A percentile compares a stretch with the other conserved stretches of the same genome.
Evolutionary conservation across 805 yeast genomes (phyloP).

Genomic region (Ogataea populi-albae): DNA sequence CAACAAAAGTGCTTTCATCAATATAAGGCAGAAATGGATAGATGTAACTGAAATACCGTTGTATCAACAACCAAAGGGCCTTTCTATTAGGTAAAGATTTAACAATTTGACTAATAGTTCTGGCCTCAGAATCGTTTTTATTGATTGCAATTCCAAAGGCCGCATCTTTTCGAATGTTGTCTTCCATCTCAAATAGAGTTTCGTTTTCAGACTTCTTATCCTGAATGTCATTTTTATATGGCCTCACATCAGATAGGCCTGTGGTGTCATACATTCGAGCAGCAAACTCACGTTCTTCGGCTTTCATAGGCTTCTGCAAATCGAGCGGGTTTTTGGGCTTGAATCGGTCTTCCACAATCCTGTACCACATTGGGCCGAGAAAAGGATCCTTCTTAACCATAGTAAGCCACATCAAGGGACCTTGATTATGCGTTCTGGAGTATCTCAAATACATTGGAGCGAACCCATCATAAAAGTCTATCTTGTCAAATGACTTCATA

Average conservation of each 20-base stretch:
- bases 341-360: slow-evolving; percentile 22
- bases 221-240: slow-evolving; percentile 19
- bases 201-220: slow-evolving; percentile 5
- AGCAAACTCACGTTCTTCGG: slow-evolving; percentile 26
- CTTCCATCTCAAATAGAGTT: neutral
- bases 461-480: slow-evolving; percentile 43
- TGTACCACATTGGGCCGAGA: slow-evolving; percentile 35
- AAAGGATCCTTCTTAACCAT: slow-evolving; percentile 46
- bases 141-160: slow-evolving; percentile 10
- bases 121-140: slow-evolving; percentile 21
- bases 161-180: slow-evolving; percentile 12
- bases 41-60: slow-evolving; percentile 41
- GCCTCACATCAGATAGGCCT: slow-evolving; percentile 38
- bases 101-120: slow-evolving; percentile 30
- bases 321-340: no score
- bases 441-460: slow-evolving; percentile 41
- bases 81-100: slow-evolving; percentile 41
- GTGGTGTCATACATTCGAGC: slow-evolving; percentile 35
- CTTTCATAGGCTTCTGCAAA: no score
- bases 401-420: slow-evolving; percentile 51
- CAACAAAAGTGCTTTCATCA: slow-evolving; percentile 36
- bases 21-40: slow-evolving; percentile 49
- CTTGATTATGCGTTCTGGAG: slow-evolving; percentile 44
- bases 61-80: slow-evolving; percentile 44
- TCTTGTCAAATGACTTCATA: slow-evolving; percentile 32